Base-by-base conservation (phyloP, 2,329 filamentous ascomycete species). In the Metarhizium sp. region DNA sequence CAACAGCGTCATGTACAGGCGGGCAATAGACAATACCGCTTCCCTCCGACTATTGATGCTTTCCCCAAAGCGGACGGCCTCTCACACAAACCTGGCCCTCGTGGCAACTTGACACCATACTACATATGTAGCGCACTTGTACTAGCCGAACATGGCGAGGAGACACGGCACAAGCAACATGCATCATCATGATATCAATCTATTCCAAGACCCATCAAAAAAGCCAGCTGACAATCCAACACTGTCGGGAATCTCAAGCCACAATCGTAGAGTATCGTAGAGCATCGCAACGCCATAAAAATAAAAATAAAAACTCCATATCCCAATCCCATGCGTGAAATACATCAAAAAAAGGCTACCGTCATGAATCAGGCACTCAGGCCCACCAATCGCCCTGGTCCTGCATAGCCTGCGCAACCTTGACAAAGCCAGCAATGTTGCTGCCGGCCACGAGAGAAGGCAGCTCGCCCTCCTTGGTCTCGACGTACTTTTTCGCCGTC, bases 351-450 rank as follows among this genome's bases (percentile, higher is more conserved):
- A 11, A 45, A 30, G 45, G 16, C 18, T 2, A 20, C 7, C n/a
- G 25, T 2, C 20, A 29, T 20, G 8, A 4, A 4, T 48, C 25
- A 13, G 3, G 16, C 45, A 30, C 53, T 57, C 58, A 51, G 11
- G 49, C 57, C 81, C 81, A 97, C 92, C 92, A 97, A 74, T 97
- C 92, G 67, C 94, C 94, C 76, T 96, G 92, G 73, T 95, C 90
- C 71, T 87, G 82, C 92, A 97, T 97, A 67, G 94, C 92, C 66
- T 84, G 81, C 53, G 87, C 92, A 55, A 97, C 92, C 86, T 97
- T 99, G 75, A 88, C 87, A 78, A 96, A 97, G 57, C 94, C 94
- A 58, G 94, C 94, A 77, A 99, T 96, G 78, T 97, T 97, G 78
- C 86, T 89, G 65, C 94, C 94, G 57, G 90, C 91, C 45, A 97